These are phyloP conservation scores for Cyclocybe aegerita DNA, from an alignment of 768 basidiomycete species.

Conservation along the genomic window DNA sequence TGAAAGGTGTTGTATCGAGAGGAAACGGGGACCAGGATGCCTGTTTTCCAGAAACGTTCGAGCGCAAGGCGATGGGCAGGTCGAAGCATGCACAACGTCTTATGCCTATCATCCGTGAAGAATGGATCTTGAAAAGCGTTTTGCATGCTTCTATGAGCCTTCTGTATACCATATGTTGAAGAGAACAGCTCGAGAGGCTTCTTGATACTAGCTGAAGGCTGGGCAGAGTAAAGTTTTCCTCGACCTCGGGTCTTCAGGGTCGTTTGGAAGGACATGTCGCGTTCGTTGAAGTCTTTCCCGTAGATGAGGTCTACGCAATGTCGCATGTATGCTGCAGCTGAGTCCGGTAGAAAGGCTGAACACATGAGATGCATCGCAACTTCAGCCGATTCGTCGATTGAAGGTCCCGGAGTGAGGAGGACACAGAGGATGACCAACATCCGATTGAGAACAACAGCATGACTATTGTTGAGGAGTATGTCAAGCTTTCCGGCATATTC, in stretches of 20 bases:
- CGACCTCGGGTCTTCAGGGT: constrained; percentile 31
- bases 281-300: constrained; percentile 25
- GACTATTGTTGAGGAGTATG: constrained; percentile 37
- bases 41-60: constrained; percentile 35
- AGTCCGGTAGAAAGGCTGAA: constrained; percentile 34
- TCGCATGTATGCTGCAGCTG: constrained; percentile 32
- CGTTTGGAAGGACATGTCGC: constrained; percentile 37
- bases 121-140: constrained; percentile 33
- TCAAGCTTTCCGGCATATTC: constrained; percentile 35
- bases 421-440: constrained; percentile 39
- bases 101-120: constrained; percentile 41
- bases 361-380: constrained; percentile 43
- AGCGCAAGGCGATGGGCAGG: constrained; percentile 40
- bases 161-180: constrained; percentile 26
- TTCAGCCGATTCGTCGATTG: constrained; percentile 41
- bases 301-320: constrained; percentile 36
- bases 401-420: constrained; percentile 36
- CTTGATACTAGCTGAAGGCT: constrained; percentile 34
- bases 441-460: constrained; percentile 36
- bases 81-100: constrained; percentile 34
- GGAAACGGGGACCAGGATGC: constrained; percentile 38
- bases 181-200: constrained; percentile 38
- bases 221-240: constrained; percentile 35
- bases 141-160: constrained; percentile 27
- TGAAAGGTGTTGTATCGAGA: constrained; percentile 30